Percentiles rank a stretch among this genome's conserved stretches.
Evolutionary conservation across 768 basidiomycete genomes (phyloP).

Genomic region (Pisolithus sp.): DNA sequence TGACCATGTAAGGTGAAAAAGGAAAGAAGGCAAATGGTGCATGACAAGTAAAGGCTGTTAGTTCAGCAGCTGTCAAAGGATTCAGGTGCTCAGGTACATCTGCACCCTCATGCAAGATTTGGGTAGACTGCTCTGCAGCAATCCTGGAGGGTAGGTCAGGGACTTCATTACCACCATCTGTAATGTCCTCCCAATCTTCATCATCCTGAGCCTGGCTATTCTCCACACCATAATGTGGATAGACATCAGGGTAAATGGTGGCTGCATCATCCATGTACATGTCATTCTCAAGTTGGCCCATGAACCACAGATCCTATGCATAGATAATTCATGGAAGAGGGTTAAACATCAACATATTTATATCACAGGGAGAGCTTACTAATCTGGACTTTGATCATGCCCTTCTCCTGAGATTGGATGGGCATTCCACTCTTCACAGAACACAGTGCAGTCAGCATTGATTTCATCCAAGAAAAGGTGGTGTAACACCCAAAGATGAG

Average conservation of each 20-base stretch:
- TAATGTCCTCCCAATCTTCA: background rate
- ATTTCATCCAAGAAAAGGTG: slow-evolving; percentile 10
- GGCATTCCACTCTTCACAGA: slow-evolving; percentile 14
- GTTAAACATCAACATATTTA: too few species aligned
- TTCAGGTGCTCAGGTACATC: background rate
- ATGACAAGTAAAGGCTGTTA: background rate
- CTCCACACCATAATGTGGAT: slow-evolving; percentile 9
- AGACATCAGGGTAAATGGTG: slow-evolving; percentile 9
- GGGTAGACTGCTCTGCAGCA: slow-evolving; percentile 1
- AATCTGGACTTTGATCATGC: slow-evolving; percentile 9
- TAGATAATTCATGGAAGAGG: background rate
- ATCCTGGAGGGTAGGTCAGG: slow-evolving; percentile 1
- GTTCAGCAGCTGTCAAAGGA: background rate
- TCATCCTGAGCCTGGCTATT: background rate
- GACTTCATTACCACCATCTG: background rate
- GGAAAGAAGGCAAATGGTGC: too few species aligned
- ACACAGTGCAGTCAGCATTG: slow-evolving; percentile 10
- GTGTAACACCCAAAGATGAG: too few species aligned
- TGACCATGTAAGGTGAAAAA: too few species aligned
- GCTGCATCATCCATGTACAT: slow-evolving; percentile 1
- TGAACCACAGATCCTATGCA: slow-evolving; percentile 3
- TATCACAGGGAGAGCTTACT: slow-evolving; percentile 2
- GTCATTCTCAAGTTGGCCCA: slow-evolving; percentile 2
- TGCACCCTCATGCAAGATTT: slow-evolving; percentile 1
- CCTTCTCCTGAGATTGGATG: slow-evolving; percentile 10